A percentile compares a stretch with the other conserved stretches of the same genome.
phyloP scores from a whole-genome alignment of 2,329 filamentous ascomycete genomes.

The Alternaria arbusti region DNA sequence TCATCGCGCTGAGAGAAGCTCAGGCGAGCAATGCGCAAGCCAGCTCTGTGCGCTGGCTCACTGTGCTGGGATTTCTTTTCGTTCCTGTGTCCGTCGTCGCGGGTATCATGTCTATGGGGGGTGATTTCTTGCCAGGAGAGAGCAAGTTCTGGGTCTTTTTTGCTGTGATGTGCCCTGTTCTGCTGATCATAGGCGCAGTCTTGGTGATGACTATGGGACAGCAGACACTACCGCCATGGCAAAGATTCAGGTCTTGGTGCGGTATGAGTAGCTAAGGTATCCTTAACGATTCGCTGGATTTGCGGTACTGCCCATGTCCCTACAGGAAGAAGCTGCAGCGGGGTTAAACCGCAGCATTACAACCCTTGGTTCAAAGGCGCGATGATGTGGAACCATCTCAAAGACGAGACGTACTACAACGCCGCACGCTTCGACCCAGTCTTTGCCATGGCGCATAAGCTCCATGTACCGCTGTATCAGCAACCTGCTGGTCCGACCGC shows the following conservation, averaged over 20 bases:
- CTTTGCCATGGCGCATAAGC: not conserved
- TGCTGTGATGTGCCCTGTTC: not conserved
- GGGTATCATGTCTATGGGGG: constrained; percentile 2
- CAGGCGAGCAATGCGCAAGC: too few relatives aligned
- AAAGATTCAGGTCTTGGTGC: too few relatives aligned
- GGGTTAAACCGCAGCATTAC: not conserved
- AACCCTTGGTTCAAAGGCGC: not conserved
- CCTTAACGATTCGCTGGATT: not conserved
- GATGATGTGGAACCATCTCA: not conserved
- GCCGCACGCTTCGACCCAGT: not conserved
- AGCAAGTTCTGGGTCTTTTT: not conserved
- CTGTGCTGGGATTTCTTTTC: too few relatives aligned
- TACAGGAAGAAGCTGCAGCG: not conserved
- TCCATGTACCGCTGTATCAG: not conserved
- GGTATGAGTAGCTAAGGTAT: too few relatives aligned
- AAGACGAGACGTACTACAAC: not conserved
- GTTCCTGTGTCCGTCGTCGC: not conserved
- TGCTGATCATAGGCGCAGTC: too few relatives aligned
- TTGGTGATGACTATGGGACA: too few relatives aligned
- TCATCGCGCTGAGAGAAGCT: too few relatives aligned
- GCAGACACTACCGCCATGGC: too few relatives aligned
- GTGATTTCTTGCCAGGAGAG: not conserved
- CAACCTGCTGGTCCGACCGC: not conserved
- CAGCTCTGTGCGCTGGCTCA: too few relatives aligned
- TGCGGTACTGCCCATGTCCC: not conserved